Percentiles rank a stretch among this genome's conserved stretches.
Evolutionary conservation across 2,329 filamentous ascomycete species (phyloP).

Genomic region (Ambrosiella beaveri): DNA sequence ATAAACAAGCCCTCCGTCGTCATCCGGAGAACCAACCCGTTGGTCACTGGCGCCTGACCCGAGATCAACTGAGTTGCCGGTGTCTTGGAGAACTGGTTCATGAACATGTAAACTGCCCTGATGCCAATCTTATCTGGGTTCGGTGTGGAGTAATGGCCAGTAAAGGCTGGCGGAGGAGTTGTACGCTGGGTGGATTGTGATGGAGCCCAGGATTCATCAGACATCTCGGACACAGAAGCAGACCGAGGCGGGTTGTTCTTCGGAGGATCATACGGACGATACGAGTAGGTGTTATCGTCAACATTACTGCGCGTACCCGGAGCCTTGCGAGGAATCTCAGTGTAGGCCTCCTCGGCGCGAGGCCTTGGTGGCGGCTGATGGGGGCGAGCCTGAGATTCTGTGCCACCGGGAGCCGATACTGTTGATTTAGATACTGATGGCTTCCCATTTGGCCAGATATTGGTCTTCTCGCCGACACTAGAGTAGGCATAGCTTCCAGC

Average conservation of each 20-base stretch:
- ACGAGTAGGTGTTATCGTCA: conserved; percentile 50
- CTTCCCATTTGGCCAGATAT: conserved; percentile 49
- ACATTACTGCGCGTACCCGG: conserved; percentile 26
- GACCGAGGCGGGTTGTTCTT: conserved; percentile 40
- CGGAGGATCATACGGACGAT: conserved; percentile 58
- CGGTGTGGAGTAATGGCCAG: conserved; percentile 66
- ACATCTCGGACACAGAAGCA: conserved; percentile 50
- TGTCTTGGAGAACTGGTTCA: conserved; percentile 73
- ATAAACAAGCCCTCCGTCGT: conserved; percentile 92
- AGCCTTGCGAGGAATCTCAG: conserved; percentile 28
- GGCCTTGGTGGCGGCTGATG: conserved; percentile 17
- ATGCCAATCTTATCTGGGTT: conserved; percentile 95
- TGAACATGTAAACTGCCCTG: conserved; percentile 81
- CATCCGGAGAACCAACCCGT: conserved; percentile 80
- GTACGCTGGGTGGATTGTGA: conserved; percentile 73
- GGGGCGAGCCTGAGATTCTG: conserved; percentile 13
- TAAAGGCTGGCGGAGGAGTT: conserved; percentile 62
- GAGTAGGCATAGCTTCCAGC: conserved; percentile 39
- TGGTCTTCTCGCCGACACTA: conserved; percentile 50
- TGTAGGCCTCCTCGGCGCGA: conserved; percentile 7
- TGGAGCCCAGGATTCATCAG: conserved; percentile 72
- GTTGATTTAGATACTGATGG: conserved; percentile 22
- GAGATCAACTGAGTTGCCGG: conserved; percentile 81
- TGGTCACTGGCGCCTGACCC: conserved; percentile 69
- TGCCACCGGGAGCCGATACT: conserved; percentile 15